Evolutionary conservation across 192 early-diverging fungal genomes (phyloP).

Genomic region (Lobulomyces angularis): DNA sequence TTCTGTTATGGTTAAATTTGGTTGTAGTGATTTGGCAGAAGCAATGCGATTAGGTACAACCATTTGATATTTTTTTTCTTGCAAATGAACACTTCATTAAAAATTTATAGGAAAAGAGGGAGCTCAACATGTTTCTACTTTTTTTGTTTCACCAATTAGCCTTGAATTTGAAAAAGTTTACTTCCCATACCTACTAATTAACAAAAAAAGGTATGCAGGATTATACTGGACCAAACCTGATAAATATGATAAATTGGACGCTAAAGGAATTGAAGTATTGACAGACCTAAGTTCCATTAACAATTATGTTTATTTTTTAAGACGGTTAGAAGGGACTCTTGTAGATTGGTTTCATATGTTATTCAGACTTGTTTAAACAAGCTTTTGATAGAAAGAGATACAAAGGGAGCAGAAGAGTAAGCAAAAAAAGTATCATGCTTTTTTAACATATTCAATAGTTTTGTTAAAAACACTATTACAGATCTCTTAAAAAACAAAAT

Average conservation of each 20-base stretch:
- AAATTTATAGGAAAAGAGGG: slow-evolving; percentile 51
- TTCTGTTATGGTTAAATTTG: slow-evolving; percentile 99
- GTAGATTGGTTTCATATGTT: slow-evolving; percentile 78
- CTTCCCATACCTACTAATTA: slow-evolving; percentile 92
- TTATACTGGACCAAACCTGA: slow-evolving; percentile 92
- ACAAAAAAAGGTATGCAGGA: slow-evolving; percentile 97
- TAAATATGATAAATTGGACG: slow-evolving; percentile 91
- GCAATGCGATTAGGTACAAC: slow-evolving; percentile 68
- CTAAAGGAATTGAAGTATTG: slow-evolving; percentile 87
- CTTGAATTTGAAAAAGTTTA: slow-evolving; percentile 99
- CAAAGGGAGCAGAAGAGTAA: slow-evolving; percentile 68
- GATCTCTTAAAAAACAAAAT: slow-evolving; percentile 95
- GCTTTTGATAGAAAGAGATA: slow-evolving; percentile 81
- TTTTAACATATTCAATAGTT: slow-evolving; percentile 25
- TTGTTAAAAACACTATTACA: slow-evolving; percentile 74
- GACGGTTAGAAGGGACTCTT: slow-evolving; percentile 95
- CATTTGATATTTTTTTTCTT: background rate
- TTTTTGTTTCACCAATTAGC: slow-evolving; percentile 87
- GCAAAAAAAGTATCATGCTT: background rate
- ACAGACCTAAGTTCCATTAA: background rate
- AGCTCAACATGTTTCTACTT: slow-evolving; percentile 68
- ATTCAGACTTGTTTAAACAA: slow-evolving; percentile 85
- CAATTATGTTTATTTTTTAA: slow-evolving; percentile 10
- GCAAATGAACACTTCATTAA: background rate
- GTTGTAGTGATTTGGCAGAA: slow-evolving; percentile 58